These are phyloP conservation scores for Colletotrichum paranaense DNA, from an alignment of 2,329 filamentous ascomycete species.

Conservation along the genomic window DNA sequence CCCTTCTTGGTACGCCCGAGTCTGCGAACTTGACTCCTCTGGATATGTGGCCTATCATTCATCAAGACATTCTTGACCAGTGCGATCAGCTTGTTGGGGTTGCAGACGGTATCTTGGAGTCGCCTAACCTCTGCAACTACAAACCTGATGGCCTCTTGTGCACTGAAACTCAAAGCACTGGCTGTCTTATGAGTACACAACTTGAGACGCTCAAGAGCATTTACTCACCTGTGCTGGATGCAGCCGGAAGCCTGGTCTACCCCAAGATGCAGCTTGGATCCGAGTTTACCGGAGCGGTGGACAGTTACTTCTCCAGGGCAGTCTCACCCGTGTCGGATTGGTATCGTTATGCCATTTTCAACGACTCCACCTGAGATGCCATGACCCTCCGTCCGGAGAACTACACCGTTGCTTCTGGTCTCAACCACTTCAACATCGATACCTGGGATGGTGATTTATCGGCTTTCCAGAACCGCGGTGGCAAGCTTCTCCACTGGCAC, in stretches of 20 bases:
- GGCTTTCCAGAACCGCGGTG: slow-evolving; percentile 50
- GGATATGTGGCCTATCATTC: slow-evolving; percentile 30
- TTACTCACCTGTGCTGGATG: slow-evolving; percentile 42
- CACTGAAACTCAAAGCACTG: background rate
- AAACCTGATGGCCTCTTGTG: slow-evolving; percentile 54
- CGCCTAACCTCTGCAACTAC: slow-evolving; percentile 56
- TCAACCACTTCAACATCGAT: slow-evolving; percentile 50
- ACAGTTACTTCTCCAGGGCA: slow-evolving; percentile 49
- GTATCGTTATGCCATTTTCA: slow-evolving; percentile 53
- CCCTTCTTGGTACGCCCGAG: slow-evolving; percentile 51
- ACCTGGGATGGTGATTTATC: slow-evolving; percentile 53
- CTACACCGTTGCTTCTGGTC: slow-evolving; percentile 43
- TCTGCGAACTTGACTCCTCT: slow-evolving; percentile 37
- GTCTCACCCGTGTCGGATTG: slow-evolving; percentile 41
- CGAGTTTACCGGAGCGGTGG: slow-evolving; percentile 55
- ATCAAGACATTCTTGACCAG: slow-evolving; percentile 46
- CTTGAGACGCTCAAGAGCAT: slow-evolving; percentile 47
- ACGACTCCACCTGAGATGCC: slow-evolving; percentile 50
- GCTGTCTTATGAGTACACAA: slow-evolving; percentile 42
- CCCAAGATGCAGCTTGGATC: slow-evolving; percentile 60
- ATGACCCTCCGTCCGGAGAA: slow-evolving; percentile 48
- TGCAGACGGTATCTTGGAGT: slow-evolving; percentile 60
- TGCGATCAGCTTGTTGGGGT: slow-evolving; percentile 63
- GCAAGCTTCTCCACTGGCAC: slow-evolving; percentile 60
- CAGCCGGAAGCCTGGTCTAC: slow-evolving; percentile 50